A percentile compares a stretch with the other conserved stretches of the same genome.
phyloP scores from a whole-genome alignment of 139 green algal genomes.

The Volvox reticuliferus region DNA sequence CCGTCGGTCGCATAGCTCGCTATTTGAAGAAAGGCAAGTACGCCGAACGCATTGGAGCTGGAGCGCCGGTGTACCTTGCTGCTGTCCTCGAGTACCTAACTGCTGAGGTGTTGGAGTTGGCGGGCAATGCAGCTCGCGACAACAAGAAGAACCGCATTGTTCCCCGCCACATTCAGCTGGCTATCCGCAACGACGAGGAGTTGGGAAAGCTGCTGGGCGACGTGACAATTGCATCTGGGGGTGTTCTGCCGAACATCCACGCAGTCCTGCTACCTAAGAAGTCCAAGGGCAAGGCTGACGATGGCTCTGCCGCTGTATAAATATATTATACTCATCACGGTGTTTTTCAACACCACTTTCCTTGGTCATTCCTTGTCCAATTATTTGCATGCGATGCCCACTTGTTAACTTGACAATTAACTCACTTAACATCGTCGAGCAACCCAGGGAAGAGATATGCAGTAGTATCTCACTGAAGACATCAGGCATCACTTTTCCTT shows the following conservation, averaged over 20 bases:
- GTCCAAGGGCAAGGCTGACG: not conserved
- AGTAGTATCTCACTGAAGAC: no score
- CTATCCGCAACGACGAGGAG: not conserved
- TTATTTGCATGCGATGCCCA: not conserved
- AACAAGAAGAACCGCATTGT: not conserved
- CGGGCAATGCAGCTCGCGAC: not conserved
- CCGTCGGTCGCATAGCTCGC: not conserved
- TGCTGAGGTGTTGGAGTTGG: no score
- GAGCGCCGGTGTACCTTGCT: not conserved
- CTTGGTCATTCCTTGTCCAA: no score
- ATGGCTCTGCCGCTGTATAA: not conserved
- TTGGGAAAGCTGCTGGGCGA: not conserved
- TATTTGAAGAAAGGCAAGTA: not conserved
- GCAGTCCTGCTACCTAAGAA: not conserved
- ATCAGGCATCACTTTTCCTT: no score
- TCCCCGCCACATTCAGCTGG: not conserved
- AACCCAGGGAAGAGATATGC: no score
- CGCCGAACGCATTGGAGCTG: not conserved
- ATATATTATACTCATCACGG: not conserved
- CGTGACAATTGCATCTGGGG: not conserved
- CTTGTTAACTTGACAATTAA: not conserved
- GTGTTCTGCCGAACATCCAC: not conserved
- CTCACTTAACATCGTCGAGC: not conserved
- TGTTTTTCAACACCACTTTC: not conserved
- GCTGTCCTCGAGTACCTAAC: not conserved